phyloP scores from a whole-genome alignment of 1,284 basidiomycete species.

The Cerioporus squamosus region DNA sequence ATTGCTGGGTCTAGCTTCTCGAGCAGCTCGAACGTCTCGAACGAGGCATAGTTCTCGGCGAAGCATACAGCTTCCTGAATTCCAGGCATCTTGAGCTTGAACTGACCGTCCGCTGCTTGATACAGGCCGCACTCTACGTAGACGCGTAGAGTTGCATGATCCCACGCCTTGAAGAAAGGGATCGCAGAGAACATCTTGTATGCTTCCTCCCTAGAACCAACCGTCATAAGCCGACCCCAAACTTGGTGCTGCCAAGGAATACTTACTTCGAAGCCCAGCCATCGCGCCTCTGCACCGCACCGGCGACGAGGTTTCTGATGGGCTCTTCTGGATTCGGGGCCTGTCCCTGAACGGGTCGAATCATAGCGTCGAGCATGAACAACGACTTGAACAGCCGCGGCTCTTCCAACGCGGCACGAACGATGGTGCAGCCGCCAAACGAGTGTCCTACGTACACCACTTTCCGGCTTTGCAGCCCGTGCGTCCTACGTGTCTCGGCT shows the following conservation, averaged over 20 bases:
- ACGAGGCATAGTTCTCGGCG: constrained; percentile 42
- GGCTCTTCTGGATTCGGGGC: constrained; percentile 9
- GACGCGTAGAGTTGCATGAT: constrained; percentile 64
- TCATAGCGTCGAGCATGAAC: constrained; percentile 82
- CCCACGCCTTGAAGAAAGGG: constrained; percentile 79
- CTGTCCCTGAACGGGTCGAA: constrained; percentile 42
- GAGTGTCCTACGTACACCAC: constrained; percentile 82
- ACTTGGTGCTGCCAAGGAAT: neutral
- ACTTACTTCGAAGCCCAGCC: constrained; percentile 66
- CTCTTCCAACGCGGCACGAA: constrained; percentile 61
- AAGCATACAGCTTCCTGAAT: constrained; percentile 64
- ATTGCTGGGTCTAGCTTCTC: constrained; percentile 51
- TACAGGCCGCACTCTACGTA: constrained; percentile 74
- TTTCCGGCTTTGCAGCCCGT: constrained; percentile 51
- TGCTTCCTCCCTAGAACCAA: constrained; percentile 60
- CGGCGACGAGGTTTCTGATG: constrained; percentile 35
- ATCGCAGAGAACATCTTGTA: constrained; percentile 51
- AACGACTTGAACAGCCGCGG: constrained; percentile 77
- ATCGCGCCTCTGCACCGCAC: constrained; percentile 66
- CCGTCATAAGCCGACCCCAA: too few species aligned
- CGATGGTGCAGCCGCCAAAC: constrained; percentile 71
- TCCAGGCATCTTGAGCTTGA: constrained; percentile 65
- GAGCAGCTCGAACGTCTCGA: constrained; percentile 52
- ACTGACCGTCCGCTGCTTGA: constrained; percentile 38
- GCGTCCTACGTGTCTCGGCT: constrained; percentile 42